These are phyloP conservation scores for Chytriomyces sp. DNA, from an alignment of 192 early-diverging fungal species.

Conservation along the genomic window DNA sequence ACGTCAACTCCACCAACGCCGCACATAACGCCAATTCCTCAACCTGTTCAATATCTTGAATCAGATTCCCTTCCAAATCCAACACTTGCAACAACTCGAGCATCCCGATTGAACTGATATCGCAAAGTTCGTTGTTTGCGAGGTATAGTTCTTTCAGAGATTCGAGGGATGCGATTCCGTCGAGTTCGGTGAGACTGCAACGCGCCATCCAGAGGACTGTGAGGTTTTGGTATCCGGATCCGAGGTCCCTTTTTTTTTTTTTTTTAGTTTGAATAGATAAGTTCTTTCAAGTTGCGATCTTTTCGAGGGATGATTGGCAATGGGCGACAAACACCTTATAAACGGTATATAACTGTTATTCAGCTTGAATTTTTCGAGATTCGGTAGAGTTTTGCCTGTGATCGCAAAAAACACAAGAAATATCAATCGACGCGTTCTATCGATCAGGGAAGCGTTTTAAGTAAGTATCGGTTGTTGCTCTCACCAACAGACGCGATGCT, in stretches of 20 bases:
- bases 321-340: slow-evolving; percentile 37
- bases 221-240: slow-evolving; percentile 49
- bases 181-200: slow-evolving; percentile 45
- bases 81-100: slow-evolving; percentile 50
- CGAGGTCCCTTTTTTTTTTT: slow-evolving; percentile 45
- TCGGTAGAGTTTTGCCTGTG: slow-evolving; percentile 36
- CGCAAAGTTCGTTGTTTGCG: slow-evolving; percentile 52
- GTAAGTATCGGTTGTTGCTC: not conserved
- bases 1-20: slow-evolving; percentile 39
- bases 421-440: not conserved
- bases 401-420: too few species aligned
- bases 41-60: slow-evolving; percentile 44
- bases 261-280: slow-evolving; percentile 3
- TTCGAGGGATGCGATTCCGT: slow-evolving; percentile 45
- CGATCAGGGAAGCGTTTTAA: not conserved
- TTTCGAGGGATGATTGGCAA: not conserved
- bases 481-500: slow-evolving; percentile 40
- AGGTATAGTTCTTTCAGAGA: slow-evolving; percentile 48
- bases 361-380: slow-evolving; percentile 49
- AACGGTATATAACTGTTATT: slow-evolving; percentile 51
- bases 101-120: slow-evolving; percentile 45
- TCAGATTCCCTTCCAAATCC: slow-evolving; percentile 55
- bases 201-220: slow-evolving; percentile 54
- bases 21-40: slow-evolving; percentile 50
- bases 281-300: not conserved